phyloP scores from a whole-genome alignment of 208 protist species.

The Trypanosomatidae sp. region DNA sequence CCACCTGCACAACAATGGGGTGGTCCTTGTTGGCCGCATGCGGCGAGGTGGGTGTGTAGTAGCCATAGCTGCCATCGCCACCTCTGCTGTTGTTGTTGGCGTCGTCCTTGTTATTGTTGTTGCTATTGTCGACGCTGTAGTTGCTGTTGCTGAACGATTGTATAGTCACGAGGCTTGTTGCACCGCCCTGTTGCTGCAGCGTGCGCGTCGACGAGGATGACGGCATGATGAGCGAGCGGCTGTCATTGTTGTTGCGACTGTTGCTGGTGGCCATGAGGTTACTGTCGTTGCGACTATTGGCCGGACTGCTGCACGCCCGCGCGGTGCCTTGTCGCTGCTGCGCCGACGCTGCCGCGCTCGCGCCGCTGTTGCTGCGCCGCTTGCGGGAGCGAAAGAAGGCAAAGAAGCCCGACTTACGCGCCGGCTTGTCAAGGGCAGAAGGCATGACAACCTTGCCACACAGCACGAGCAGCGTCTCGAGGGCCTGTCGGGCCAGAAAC shows the following conservation, averaged over 20 bases:
- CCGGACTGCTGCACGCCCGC: neutral
- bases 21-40: slow-evolving; percentile 17
- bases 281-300: neutral
- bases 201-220: no score
- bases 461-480: slow-evolving; percentile 60
- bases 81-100: slow-evolving; percentile 2
- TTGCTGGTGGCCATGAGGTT: neutral
- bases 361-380: neutral
- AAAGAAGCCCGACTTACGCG: neutral
- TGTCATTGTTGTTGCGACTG: neutral
- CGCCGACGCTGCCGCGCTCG: neutral
- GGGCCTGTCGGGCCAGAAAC: slow-evolving; percentile 44
- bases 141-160: no score
- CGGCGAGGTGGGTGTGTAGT: neutral
- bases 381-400: neutral
- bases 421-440: slow-evolving; percentile 27
- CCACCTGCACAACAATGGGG: slow-evolving; percentile 43
- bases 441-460: slow-evolving; percentile 67
- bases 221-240: neutral
- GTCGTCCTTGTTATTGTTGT: neutral
- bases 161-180: no score
- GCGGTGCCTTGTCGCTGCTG: neutral
- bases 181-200: no score
- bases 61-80: neutral
- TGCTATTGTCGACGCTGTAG: neutral